Percentiles rank a stretch among this genome's conserved stretches.
These are phyloP conservation scores for Rubus idaeus DNA, from an alignment of 306 rosid species.

Conservation along the genomic window DNA sequence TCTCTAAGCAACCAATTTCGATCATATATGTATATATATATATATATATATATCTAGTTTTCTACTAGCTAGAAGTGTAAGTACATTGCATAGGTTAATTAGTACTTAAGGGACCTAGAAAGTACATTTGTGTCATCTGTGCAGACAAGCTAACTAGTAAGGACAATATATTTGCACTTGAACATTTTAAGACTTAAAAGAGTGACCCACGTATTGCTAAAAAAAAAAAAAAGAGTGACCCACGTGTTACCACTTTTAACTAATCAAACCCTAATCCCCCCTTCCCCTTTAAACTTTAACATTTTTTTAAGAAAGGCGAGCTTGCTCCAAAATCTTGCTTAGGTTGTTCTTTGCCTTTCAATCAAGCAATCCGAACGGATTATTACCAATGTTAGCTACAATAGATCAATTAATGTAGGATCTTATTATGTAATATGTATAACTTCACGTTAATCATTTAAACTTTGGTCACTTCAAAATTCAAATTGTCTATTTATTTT, in stretches of 20 bases:
- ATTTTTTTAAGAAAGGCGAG: background rate
- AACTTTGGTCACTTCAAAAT: background rate
- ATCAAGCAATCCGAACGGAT: slow-evolving; percentile 6
- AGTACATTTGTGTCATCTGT: no score
- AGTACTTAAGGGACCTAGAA: no score
- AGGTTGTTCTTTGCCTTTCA: slow-evolving; percentile 15
- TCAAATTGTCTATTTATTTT: background rate
- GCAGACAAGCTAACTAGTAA: no score
- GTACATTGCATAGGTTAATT: background rate
- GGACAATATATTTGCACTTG: no score
- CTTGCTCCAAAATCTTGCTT: background rate
- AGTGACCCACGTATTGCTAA: background rate
- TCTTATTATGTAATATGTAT: background rate
- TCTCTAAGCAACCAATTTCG: background rate
- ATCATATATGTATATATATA: no score
- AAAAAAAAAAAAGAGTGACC: background rate
- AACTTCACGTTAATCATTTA: background rate
- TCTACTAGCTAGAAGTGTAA: background rate
- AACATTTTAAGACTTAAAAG: background rate
- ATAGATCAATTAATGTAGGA: background rate
- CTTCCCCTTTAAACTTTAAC: background rate
- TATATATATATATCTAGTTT: background rate
- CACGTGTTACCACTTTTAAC: background rate
- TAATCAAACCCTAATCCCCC: background rate
- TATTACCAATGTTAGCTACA: background rate